These are phyloP conservation scores for Aureobasidium namibiae DNA, from an alignment of 2,329 filamentous ascomycete species.

Conservation along the genomic window DNA sequence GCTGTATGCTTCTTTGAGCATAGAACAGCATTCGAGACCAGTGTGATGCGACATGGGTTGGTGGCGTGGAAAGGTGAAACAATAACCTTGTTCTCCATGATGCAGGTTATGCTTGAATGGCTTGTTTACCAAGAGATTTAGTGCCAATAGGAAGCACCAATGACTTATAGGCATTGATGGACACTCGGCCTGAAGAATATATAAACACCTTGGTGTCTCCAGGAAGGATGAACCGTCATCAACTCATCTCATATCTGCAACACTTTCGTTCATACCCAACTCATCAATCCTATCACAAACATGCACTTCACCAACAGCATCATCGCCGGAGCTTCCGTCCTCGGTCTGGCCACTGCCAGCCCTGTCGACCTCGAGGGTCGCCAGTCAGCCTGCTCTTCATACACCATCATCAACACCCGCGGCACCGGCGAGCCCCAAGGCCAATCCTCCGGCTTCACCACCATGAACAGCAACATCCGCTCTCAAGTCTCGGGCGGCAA, in stretches of 20 bases:
- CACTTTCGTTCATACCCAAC: neutral
- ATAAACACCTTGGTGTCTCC: neutral
- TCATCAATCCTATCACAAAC: neutral
- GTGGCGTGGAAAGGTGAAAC: neutral
- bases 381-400: neutral
- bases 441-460: conserved; percentile 22
- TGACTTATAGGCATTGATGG: neutral
- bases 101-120: neutral
- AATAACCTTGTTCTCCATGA: neutral
- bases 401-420: conserved; percentile 21
- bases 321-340: neutral
- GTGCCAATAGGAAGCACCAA: too few relatives aligned
- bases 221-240: neutral
- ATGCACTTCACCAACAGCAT: conserved; percentile 7
- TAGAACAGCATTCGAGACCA: neutral
- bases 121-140: neutral
- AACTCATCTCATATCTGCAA: neutral
- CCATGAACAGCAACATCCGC: conserved; percentile 26
- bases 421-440: conserved; percentile 22
- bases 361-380: conserved; percentile 3
- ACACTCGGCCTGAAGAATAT: neutral
- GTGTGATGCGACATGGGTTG: neutral
- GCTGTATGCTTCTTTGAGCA: neutral
- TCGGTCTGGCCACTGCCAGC: neutral
- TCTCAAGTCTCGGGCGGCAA: conserved; percentile 25